Base-by-base conservation (phyloP, 2,329 filamentous ascomycete species). In the Taxawa tesnikishii region DNA sequence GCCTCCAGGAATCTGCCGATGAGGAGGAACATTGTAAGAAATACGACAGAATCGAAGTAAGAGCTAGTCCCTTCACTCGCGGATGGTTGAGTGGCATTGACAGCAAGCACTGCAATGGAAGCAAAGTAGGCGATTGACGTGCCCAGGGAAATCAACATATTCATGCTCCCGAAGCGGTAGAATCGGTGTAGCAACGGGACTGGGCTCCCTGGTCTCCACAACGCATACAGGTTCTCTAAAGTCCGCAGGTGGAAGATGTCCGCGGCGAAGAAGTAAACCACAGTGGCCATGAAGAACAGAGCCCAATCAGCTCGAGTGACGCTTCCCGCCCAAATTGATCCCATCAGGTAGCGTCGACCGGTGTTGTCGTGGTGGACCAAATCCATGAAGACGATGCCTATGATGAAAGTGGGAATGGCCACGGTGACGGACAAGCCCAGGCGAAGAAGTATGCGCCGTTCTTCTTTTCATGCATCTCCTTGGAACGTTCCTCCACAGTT, bases 151-250 rank as follows among this genome's bases (percentile, higher is more conserved):
- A 94, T 87, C 38, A 94, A 69, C 62, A 92, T 79, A 50, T 93
- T 93, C 87, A 94, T 94, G 60, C 85, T 94, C 6, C 87, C 87
- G 48, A 94, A 94, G n/a, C 81, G 76, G 53, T 85, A 84, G 48
- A 94, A 87, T 10, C 87, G 68, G 43, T 79, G 71, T 11, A 82
- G 45, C 4, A 92, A 52, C 0, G 83, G 81, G 1, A 78, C 78
- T 23, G 69, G 73, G 50, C 83, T 93, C 16, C 75, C 72, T 3
- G 63, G 74, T 14, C 79, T 70, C 87, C 87, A 94, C 40, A 94
- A 63, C 0, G 75, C 68, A 38, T 67, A 66, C 9, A 94, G 60
- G 46, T 94, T 87, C 51, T 85, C 90, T 43, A 85, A 51, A 0
- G 83, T 81, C 25, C 82, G 70, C 9, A 67, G 56, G 49, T 94